Evolutionary conservation across 805 yeast genomes (phyloP).

Genomic region (Metschnikowia baotianmanensis): DNA sequence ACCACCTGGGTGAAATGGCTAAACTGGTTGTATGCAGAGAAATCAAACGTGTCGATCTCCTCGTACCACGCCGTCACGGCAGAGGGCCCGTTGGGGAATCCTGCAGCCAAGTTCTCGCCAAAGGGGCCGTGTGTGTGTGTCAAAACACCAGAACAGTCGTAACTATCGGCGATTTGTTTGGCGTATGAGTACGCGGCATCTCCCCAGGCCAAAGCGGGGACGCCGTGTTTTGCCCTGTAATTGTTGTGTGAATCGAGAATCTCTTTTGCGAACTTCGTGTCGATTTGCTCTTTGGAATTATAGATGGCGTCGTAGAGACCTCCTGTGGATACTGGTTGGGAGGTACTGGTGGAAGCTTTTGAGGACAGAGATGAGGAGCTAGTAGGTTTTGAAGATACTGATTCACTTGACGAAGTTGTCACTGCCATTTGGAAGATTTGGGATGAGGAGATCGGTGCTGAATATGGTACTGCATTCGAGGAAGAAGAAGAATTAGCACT

Average conservation of each 20-base stretch:
- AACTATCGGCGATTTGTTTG: slow-evolving; percentile 31
- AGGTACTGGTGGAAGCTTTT: not conserved
- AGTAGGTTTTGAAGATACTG: too few relatives aligned
- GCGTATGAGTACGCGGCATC: slow-evolving; percentile 33
- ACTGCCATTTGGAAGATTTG: too few relatives aligned
- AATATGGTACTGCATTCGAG: not conserved
- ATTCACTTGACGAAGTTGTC: too few relatives aligned
- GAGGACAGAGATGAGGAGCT: not conserved
- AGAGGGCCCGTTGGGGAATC: slow-evolving; percentile 27
- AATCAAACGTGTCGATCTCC: slow-evolving; percentile 33
- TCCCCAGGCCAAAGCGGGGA: slow-evolving; percentile 31
- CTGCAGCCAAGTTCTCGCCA: slow-evolving; percentile 44
- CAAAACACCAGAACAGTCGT: slow-evolving; percentile 37
- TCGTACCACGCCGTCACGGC: slow-evolving; percentile 42
- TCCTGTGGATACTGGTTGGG: slow-evolving; percentile 9
- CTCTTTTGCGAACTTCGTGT: slow-evolving; percentile 27
- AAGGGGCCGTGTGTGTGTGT: slow-evolving; percentile 38
- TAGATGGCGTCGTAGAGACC: slow-evolving; percentile 20
- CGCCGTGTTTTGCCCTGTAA: slow-evolving; percentile 32
- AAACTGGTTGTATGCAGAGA: slow-evolving; percentile 24
- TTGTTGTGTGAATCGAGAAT: slow-evolving; percentile 35
- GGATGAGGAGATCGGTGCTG: not conserved
- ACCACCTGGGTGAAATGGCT: slow-evolving; percentile 34
- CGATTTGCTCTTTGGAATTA: slow-evolving; percentile 23
- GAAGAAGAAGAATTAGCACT: not conserved